Percentiles rank a stretch among this genome's conserved stretches.
These are phyloP conservation scores for Chaetothyriales sp. DNA, from an alignment of 2,329 filamentous ascomycete species.

Conservation along the genomic window DNA sequence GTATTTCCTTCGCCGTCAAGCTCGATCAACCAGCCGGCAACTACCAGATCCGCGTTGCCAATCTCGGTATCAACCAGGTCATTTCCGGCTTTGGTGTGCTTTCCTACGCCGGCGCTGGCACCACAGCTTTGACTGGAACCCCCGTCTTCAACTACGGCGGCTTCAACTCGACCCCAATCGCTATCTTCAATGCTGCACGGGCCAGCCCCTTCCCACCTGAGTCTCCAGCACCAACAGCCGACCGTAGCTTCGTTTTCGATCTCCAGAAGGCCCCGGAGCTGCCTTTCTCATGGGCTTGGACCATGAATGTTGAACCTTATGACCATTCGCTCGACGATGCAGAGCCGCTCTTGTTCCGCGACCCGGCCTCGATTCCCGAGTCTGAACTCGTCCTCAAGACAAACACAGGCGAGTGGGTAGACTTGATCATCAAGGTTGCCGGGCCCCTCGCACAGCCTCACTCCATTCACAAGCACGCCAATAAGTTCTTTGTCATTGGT, in stretches of 20 bases:
- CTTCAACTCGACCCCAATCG: slow-evolving; percentile 24
- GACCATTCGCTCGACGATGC: slow-evolving; percentile 26
- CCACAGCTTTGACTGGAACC: slow-evolving; percentile 17
- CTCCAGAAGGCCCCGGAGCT: slow-evolving; percentile 17
- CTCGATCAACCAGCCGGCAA: slow-evolving; percentile 24
- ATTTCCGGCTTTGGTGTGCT: slow-evolving; percentile 39
- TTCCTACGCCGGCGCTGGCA: slow-evolving; percentile 23
- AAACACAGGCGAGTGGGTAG: slow-evolving; percentile 37
- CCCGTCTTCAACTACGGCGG: slow-evolving; percentile 40
- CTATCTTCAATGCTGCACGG: slow-evolving; percentile 30
- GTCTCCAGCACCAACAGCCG: slow-evolving; percentile 27
- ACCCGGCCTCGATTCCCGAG: slow-evolving; percentile 23
- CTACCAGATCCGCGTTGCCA: slow-evolving; percentile 36
- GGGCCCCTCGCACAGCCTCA: slow-evolving; percentile 38
- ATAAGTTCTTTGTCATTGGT: slow-evolving; percentile 45
- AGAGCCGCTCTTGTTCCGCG: slow-evolving; percentile 33
- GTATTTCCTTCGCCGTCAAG: slow-evolving; percentile 29
- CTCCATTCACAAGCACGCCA: slow-evolving; percentile 50
- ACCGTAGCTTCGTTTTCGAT: slow-evolving; percentile 31
- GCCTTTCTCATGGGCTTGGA: slow-evolving; percentile 37
- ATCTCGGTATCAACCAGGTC: slow-evolving; percentile 37
- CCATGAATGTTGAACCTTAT: slow-evolving; percentile 30
- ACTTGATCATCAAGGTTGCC: slow-evolving; percentile 37
- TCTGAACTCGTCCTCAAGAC: slow-evolving; percentile 38
- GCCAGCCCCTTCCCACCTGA: slow-evolving; percentile 36